Evolutionary conservation across 805 yeast genomes (phyloP).

Genomic region (Barnettozyma californica): DNA sequence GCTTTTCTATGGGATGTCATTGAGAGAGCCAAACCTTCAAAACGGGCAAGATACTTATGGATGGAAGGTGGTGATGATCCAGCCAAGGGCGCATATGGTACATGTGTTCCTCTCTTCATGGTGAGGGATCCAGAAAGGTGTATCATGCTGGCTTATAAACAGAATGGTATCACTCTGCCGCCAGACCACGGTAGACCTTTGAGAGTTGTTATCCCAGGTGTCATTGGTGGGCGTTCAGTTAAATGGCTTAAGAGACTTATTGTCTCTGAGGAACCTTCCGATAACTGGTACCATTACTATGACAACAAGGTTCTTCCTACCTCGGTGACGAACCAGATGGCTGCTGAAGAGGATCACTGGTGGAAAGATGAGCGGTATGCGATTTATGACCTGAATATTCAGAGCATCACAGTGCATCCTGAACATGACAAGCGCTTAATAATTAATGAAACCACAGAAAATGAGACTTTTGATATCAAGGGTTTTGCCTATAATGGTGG

Average conservation of each 20-base stretch:
- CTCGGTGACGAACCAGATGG: slow-evolving; percentile 31
- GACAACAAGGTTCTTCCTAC: slow-evolving; percentile 35
- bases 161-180: slow-evolving; percentile 29
- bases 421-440: slow-evolving; percentile 24
- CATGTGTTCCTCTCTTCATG: slow-evolving; percentile 29
- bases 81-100: slow-evolving; percentile 31
- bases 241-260: slow-evolving; percentile 30
- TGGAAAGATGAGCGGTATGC: slow-evolving; percentile 36
- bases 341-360: slow-evolving; percentile 28
- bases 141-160: slow-evolving; percentile 31
- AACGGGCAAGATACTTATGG: slow-evolving; percentile 27
- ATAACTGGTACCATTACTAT: slow-evolving; percentile 32
- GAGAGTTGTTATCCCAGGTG: slow-evolving; percentile 33
- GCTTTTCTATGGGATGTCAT: slow-evolving; percentile 27
- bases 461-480: slow-evolving; percentile 21
- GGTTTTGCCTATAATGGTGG: slow-evolving; percentile 36
- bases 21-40: slow-evolving; percentile 23
- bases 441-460: slow-evolving; percentile 4
- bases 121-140: slow-evolving; percentile 29
- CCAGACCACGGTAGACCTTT: slow-evolving; percentile 35
- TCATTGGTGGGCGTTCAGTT: slow-evolving; percentile 36
- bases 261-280: slow-evolving; percentile 28
- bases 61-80: slow-evolving; percentile 33
- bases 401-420: slow-evolving; percentile 30
- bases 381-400: slow-evolving; percentile 30